phyloP scores from a whole-genome alignment of 495 filamentous ascomycete species.

The Letharia lupina region DNA sequence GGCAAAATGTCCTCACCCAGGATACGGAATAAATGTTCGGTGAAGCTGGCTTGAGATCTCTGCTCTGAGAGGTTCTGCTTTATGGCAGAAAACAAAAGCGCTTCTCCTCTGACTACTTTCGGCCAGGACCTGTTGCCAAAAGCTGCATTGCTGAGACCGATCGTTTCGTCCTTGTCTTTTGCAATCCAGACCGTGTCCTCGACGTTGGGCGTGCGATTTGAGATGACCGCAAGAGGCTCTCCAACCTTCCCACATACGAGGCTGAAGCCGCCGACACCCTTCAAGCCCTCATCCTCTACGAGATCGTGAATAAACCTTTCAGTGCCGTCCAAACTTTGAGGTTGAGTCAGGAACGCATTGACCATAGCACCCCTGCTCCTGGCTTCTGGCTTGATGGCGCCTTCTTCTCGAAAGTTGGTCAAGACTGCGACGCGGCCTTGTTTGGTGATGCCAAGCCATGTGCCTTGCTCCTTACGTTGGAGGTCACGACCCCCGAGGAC shows the following conservation, averaged over 20 bases:
- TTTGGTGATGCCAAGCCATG: slow-evolving; percentile 87
- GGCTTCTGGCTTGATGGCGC: slow-evolving; percentile 46
- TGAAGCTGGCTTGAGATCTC: slow-evolving; percentile 53
- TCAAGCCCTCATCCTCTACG: slow-evolving; percentile 55
- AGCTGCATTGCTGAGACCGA: slow-evolving; percentile 80
- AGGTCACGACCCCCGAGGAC: slow-evolving; percentile 64
- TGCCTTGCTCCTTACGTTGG: slow-evolving; percentile 60
- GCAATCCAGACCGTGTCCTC: slow-evolving; percentile 65
- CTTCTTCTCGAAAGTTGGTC: slow-evolving; percentile 87
- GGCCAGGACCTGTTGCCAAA: slow-evolving; percentile 70
- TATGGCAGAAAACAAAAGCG: slow-evolving; percentile 41
- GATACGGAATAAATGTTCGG: slow-evolving; percentile 60
- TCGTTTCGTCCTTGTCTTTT: slow-evolving; percentile 50
- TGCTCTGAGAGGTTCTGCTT: slow-evolving; percentile 37
- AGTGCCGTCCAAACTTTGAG: slow-evolving; percentile 34
- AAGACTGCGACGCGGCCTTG: slow-evolving; percentile 80
- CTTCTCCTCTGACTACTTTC: slow-evolving; percentile 62
- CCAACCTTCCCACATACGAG: slow-evolving; percentile 78
- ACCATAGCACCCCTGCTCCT: slow-evolving; percentile 77
- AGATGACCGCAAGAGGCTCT: slow-evolving; percentile 75
- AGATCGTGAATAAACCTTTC: slow-evolving; percentile 61
- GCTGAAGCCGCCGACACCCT: slow-evolving; percentile 83
- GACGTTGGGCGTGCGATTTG: slow-evolving; percentile 65
- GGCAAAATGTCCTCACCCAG: slow-evolving; percentile 70
- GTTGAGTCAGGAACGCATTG: slow-evolving; percentile 66